phyloP scores from a whole-genome alignment of 371 early-diverging fungal species.

The Mortierella sp. region DNA sequence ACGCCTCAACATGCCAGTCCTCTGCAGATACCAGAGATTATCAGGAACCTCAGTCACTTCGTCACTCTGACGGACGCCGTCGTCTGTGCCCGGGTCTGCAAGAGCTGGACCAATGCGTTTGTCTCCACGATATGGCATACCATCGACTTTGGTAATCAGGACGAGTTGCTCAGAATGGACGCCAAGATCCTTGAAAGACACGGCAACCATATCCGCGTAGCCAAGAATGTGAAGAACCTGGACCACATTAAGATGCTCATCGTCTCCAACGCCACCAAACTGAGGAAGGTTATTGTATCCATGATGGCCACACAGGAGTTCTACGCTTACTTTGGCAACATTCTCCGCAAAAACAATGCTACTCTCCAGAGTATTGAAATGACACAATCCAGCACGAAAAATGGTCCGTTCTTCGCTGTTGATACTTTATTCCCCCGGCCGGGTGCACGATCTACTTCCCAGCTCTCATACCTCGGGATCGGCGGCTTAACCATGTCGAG shows the following conservation, averaged over 20 bases:
- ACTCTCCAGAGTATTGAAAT: background rate
- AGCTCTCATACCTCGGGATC: background rate
- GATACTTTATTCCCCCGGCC: background rate
- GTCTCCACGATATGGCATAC: constrained; percentile 2
- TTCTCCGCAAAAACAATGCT: background rate
- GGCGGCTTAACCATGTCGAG: background rate
- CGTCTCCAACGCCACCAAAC: background rate
- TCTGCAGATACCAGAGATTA: constrained; percentile 12
- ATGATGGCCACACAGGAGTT: background rate
- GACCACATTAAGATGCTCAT: background rate
- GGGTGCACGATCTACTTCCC: background rate
- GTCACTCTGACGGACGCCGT: constrained; percentile 6
- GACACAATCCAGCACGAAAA: background rate
- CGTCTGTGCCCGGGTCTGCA: constrained; percentile 2
- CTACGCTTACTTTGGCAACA: background rate
- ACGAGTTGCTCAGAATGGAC: background rate
- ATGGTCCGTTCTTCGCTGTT: background rate
- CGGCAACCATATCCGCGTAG: constrained; percentile 5
- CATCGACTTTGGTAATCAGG: constrained; percentile 4
- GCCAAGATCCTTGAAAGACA: background rate
- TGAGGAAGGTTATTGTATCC: background rate
- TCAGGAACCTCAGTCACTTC: background rate
- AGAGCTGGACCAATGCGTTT: constrained; percentile 4
- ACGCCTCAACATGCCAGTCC: background rate
- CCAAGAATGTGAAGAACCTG: background rate